Evolutionary conservation across 371 early-diverging fungal species (phyloP), one percentile per base, ranked within the genome.

Genomic region (Mucor racemosus): DNA sequence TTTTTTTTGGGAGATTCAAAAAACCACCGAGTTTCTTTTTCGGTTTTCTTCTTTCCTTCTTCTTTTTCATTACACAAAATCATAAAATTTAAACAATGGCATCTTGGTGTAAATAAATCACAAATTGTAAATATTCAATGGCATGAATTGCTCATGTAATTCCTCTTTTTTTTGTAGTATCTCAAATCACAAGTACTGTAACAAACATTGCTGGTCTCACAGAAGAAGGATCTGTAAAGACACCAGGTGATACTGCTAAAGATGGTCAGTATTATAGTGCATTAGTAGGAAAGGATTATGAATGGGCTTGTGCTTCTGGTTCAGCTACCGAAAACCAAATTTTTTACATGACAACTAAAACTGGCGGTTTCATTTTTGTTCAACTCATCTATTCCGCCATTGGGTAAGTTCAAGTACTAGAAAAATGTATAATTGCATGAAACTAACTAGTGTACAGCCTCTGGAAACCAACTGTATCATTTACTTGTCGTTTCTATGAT

Each of bases 321-420:
- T 88, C 89, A 21, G 90, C 94, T 13, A 95, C 95, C 7, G 97
- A 95, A 80, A 94, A 91, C 60, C 94, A 95, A 76, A 92, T 95
- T 9, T 89, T 94, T 69, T 95, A 97, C 76, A 74, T 93, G 50
- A 88, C 90, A 42, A 87, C 90, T 10, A 84, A 92, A 57, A 77
- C 86, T 19, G 95, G 95, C 10, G 82, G 85, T 57, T 89, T 92
- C 76, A 88, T 87, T 8, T 91, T 95, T 77, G 84, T 91, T 38
- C 93, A 96, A 76, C 73, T 94, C 73, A 94, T 94, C 69, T 93
- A 95, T 84, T 93, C 94, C 35, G 93, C 85, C 76, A 79, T 92
- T 80, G 89, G 93, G 88, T 89, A 88, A 78, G 42, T 54, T 54
- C 48, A 48, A 19, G 6, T 48, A 17, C 21, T 21, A 17, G 15